These are phyloP conservation scores for Podila minutissima DNA, from an alignment of 192 early-diverging fungal genomes.

Conservation along the genomic window DNA sequence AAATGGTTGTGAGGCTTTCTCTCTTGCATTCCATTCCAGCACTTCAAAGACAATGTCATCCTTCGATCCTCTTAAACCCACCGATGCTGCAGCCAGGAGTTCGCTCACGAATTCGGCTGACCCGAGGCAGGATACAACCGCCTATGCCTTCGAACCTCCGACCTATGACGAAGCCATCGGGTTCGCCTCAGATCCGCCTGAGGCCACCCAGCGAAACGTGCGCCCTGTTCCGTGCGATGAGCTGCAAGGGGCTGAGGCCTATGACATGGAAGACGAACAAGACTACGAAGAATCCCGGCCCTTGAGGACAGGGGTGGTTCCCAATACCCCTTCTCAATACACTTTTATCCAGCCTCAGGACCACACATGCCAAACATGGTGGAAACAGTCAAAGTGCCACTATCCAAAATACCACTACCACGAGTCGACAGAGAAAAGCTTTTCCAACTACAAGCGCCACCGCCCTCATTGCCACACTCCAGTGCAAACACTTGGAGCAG, in stretches of 20 bases:
- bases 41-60: too few species aligned
- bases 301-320: constrained; percentile 31
- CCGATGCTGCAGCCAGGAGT: too few species aligned
- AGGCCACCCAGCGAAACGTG: too few species aligned
- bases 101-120: too few species aligned
- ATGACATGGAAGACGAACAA: constrained; percentile 22
- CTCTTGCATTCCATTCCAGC: too few species aligned
- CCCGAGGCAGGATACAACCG: too few species aligned
- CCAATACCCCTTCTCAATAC: constrained; percentile 24
- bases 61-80: too few species aligned
- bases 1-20: too few species aligned
- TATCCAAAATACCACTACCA: neutral
- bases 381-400: neutral
- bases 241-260: neutral
- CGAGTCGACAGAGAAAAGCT: neutral
- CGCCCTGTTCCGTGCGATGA: too few species aligned
- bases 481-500: neutral
- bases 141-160: too few species aligned
- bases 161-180: too few species aligned
- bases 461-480: neutral
- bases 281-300: constrained; percentile 45
- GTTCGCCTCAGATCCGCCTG: too few species aligned
- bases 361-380: neutral
- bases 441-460: neutral
- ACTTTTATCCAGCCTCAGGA: constrained; percentile 41